Base-by-base conservation (phyloP, 257 asterid species). In the Nicotiana paniculata region DNA sequence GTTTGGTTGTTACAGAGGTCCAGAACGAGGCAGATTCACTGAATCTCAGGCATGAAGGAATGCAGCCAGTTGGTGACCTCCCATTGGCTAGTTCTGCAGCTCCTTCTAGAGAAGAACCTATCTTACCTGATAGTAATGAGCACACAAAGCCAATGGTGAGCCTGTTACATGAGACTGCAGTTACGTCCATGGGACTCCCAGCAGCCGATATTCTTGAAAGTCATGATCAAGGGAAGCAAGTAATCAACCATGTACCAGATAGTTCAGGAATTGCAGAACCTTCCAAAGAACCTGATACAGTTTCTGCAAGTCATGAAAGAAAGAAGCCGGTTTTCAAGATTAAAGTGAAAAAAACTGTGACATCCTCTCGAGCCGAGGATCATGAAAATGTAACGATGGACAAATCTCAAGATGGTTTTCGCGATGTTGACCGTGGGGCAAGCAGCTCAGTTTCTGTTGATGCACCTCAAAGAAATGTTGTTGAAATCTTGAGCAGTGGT, bases 401-500 rank as follows among this genome's bases (percentile, higher is more conserved):
- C 61, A 91, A 83, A 81, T 82, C 93, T 85, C 91, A 83, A 77
- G 91, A 88, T 81, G 88, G 82, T 51, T 84, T 17, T 75, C 78
- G 63, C 10, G 93, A 90, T 59, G 90, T 87, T 77, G 99, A 93
- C 82, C 91, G 84, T 62, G 98, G 96, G 77, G 96, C 94, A 17
- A 92, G 94, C 86, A 96, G 99, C 80, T 94, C 98, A 0, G 92
- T 93, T 69, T 95, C 99, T 54, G 93, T 92, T 33, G 98, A 91
- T 87, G 99, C 94, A 61, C 94, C 96, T 9, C 93, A 85, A 46
- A 88, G 89, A 85, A 90, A 84, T 48, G 63, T 89, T 61, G 81
- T 84, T 0, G 97, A 92, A 85, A 86, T 89, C 33, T n/a, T 86
- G 11, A 93, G 95, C 89, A 85, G 88, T 3, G 88, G 95, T 43